Percentiles rank a stretch among this genome's conserved stretches.
Conservation (phyloP, 352 stramenopile genomes). For the Aphanomyces cochlioides region DNA sequence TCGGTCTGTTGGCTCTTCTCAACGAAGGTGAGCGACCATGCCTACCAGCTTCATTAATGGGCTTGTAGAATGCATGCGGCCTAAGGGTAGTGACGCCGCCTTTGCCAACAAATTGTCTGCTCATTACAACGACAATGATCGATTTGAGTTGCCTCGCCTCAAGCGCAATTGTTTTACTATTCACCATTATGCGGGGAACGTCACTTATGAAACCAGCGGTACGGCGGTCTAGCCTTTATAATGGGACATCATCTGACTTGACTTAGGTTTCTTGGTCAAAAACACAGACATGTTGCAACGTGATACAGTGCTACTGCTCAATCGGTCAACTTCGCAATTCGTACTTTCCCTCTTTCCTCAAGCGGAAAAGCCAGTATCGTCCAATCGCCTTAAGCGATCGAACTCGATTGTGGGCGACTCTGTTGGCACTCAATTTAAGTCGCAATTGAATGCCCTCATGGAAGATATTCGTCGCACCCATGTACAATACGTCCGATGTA, state of each 20-base stretch:
- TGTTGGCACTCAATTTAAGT: constrained; percentile 91
- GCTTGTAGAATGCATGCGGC: constrained; percentile 69
- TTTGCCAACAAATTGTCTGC: constrained; percentile 87
- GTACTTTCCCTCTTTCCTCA: constrained; percentile 77
- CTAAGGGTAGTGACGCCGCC: constrained; percentile 78
- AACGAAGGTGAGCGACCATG: constrained; percentile 86
- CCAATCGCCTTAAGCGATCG: constrained; percentile 54
- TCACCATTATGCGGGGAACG: constrained; percentile 94
- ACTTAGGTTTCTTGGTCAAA: constrained; percentile 91
- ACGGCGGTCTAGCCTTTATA: neutral
- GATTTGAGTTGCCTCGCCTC: constrained; percentile 79
- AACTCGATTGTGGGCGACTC: constrained; percentile 81
- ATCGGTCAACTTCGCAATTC: constrained; percentile 64
- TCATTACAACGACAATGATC: constrained; percentile 85
- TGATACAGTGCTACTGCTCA: constrained; percentile 83
- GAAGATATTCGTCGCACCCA: constrained; percentile 93
- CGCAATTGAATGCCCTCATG: constrained; percentile 91
- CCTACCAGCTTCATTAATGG: neutral
- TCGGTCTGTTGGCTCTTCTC: constrained; percentile 88
- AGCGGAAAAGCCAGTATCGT: constrained; percentile 48
- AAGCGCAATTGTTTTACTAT: constrained; percentile 90
- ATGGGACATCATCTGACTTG: neutral
- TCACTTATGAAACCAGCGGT: constrained; percentile 90
- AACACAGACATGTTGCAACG: constrained; percentile 95
- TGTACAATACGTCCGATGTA: constrained; percentile 98